phyloP scores from a whole-genome alignment of 768 basidiomycete species.

The Russula sp. region DNA sequence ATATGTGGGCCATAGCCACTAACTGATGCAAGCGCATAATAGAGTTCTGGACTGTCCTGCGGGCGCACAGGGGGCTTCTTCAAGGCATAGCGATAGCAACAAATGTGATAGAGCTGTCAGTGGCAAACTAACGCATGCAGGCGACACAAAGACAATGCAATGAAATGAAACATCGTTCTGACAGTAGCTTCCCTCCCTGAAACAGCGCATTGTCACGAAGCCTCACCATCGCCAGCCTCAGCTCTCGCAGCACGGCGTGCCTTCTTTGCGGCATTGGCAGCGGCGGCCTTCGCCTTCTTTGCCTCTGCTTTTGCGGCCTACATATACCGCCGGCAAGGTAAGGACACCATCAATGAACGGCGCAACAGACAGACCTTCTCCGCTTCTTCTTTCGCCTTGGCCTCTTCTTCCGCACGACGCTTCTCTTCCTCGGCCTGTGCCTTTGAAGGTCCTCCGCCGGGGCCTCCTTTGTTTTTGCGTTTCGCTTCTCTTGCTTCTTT shows the following conservation, averaged over 20 bases:
- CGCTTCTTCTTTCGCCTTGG: slow-evolving; percentile 70
- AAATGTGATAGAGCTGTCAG: neutral
- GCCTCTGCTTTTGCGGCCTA: slow-evolving; percentile 61
- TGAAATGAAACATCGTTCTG: neutral
- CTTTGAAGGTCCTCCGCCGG: slow-evolving; percentile 42
- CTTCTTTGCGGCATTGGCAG: slow-evolving; percentile 89
- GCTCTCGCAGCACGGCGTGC: slow-evolving; percentile 60
- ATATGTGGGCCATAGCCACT: neutral
- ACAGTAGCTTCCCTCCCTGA: neutral
- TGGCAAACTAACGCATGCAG: neutral
- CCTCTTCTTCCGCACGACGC: slow-evolving; percentile 62
- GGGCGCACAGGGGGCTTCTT: neutral
- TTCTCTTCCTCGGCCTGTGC: slow-evolving; percentile 49
- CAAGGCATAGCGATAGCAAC: neutral
- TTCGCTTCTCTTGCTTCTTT: slow-evolving; percentile 92
- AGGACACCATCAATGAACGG: neutral
- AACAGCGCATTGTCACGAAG: slow-evolving; percentile 1
- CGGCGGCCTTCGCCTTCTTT: slow-evolving; percentile 78
- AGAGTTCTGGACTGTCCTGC: neutral
- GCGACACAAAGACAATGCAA: neutral
- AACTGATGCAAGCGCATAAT: neutral
- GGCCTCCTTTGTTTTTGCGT: slow-evolving; percentile 51
- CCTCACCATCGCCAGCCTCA: slow-evolving; percentile 32
- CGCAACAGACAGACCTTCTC: slow-evolving; percentile 52
- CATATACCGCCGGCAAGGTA: neutral